Base-by-base conservation (phyloP, 768 basidiomycete genomes). In the Macrolepiota fuliginosa region DNA sequence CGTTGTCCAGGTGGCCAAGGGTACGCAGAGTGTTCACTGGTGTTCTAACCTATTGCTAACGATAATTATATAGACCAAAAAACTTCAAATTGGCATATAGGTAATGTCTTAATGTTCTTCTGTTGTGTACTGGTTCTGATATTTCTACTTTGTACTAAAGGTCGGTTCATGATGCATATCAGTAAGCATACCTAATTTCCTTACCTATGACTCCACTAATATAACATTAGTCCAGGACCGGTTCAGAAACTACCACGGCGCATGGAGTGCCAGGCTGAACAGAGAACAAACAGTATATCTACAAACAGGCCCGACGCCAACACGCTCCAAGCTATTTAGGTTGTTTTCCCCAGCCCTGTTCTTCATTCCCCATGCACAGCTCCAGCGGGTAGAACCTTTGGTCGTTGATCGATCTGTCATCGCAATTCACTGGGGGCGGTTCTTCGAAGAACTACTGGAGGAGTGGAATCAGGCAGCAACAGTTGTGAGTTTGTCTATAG, bases 31-130 rank as follows among this genome's bases (percentile, higher is more conserved):
- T 22, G 4, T 13, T 13, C 13, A n/a, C n/a, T 17, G 2, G 36
- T 17, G 5, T n/a, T 36, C 11, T 19, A 0, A 10, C 6, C 10
- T 35, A n/a, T 19, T 11, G 10, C 19, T 36, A n/a, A 54, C n/a
- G 4, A 11, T 36, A 13, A 36, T 35, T 5, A 35, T 19, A 11
- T 40, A 60, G 58, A 42, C 2, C 35, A 40, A 19, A 53, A 45
- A 15, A 29, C 50, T 22, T 60, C 58, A 13, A 60, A 53, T 17
- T 60, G 58, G 58, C 51, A 60, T 32, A 60, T 60, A 42, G 58
- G 58, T 60, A 32, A 47, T 29, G 12, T 40, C 27, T 24, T 13
- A 2, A 35, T 0, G 13, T 13, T 12, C 3, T 11, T 13, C 10
- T 2, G 32, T 22, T 9, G 3, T 10, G 15, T 32, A 9, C 22